Evolutionary conservation across 495 filamentous ascomycete genomes (phyloP), one percentile per base, ranked within the genome.

Genomic region (Letharia columbiana): DNA sequence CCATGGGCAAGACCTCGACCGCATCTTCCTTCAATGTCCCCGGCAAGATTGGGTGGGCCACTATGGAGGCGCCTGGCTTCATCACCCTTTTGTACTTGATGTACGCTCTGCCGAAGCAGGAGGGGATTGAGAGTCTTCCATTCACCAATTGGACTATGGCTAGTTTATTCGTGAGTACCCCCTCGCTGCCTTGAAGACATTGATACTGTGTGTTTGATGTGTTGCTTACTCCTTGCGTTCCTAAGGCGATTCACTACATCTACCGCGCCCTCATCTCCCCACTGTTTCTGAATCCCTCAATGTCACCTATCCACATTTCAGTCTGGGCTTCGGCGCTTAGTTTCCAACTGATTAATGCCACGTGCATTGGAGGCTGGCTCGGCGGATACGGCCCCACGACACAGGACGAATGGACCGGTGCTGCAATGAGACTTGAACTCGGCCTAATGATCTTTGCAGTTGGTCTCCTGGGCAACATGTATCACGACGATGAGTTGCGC

Each of bases 241-340:
- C 61, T 4, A 65, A 80, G 77, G 74, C 73, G 15, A 82, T 89
- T 66, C 94, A 98, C 76, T 98, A 98, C 77, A 65, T 85, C 71
- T 91, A 98, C 81, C 90, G 94, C 68, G 89, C 93, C 28, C 75
- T 97, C 63, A 75, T 96, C 65, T 85, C 86, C 45, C 92, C 94
- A 2, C 79, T 87, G 50, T 77, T 92, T 69, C 80, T 92, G 41
- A 91, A 92, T 62, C 92, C 91, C 0, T 89, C 85, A 75, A 96
- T 98, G 89, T 92, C 92, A 12, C 92, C 92, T 33, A 89, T 93
- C 61, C 89, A 91, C 73, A 68, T 82, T 13, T 63, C 83, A 23
- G 77, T 96, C 67, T 86, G 85, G 79, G 9, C 75, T 52, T 76
- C 73, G 6, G 92, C 84, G 2, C 63, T 87, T 44, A 1, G 68